Base-by-base conservation (phyloP, 1,284 basidiomycete species). In the Salmacisia buchloeana region DNA sequence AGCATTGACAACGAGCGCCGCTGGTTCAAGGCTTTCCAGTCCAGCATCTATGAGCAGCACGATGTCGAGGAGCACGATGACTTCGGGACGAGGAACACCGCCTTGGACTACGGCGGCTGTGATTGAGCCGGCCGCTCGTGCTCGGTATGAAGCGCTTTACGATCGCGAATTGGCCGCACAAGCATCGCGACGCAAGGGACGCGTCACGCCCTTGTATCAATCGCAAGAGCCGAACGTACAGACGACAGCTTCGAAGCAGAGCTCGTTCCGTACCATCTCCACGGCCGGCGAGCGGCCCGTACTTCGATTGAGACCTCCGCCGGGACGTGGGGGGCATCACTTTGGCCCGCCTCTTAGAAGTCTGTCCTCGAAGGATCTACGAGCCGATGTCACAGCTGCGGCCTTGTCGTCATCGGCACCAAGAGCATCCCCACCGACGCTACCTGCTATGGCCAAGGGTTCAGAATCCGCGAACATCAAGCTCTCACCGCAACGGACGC, bases 121-220 rank as follows among this genome's bases (percentile, higher is more conserved):
- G 29, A 29, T 54, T 31, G 15, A 6, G 1, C 49, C 49, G 29
- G 49, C 49, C 2, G 49, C 49, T 1, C 49, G 49, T 1, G 27
- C 25, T 13, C 25, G 49, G 29, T 54, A 54, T 31, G 49, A 54
- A 18, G 49, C 49, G 13, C 27, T 54, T 2, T 54, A 33, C 49
- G 49, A 54, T 29, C 49, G 49, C 29, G 49, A 54, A 54, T 31
- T 54, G 12, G 27, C 27, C 49, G 49, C 25, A 6, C 49, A 54
- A 34, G 34, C 9, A 6, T 15, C 39, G 23, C 18, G 23, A 21
- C 39, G 39, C 39, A 43, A 43, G 15, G 18, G 18, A 15, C 18
- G 39, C n/a, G n/a, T n/a, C n/a, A n/a, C n/a, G n/a, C n/a, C n/a
- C n/a, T n/a, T n/a, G n/a, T n/a, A n/a, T n/a, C n/a, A n/a, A n/a